Conservation (phyloP, 352 stramenopile species). For the Aphanomyces invadans region DNA sequence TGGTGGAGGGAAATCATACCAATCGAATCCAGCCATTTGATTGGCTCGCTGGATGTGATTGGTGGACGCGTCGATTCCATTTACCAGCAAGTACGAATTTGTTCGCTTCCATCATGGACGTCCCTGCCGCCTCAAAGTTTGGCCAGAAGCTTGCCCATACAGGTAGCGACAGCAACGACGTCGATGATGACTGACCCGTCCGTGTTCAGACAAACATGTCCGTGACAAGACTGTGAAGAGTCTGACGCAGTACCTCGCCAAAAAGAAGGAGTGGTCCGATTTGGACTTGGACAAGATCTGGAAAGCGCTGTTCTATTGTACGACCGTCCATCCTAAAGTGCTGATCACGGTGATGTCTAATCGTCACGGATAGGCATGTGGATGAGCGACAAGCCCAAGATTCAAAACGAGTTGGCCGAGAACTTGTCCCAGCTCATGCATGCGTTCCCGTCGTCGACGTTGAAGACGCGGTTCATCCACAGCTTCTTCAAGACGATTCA, state of each 20-base stretch:
- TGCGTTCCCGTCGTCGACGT: conserved; percentile 35
- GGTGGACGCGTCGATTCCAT: background rate
- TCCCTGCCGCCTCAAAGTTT: conserved; percentile 56
- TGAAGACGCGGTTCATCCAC: conserved; percentile 62
- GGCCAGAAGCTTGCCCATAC: conserved; percentile 79
- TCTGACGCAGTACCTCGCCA: conserved; percentile 60
- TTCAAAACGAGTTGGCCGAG: conserved; percentile 70
- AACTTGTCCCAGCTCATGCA: conserved; percentile 59
- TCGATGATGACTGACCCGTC: background rate
- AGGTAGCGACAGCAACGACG: conserved; percentile 27
- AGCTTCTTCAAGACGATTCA: conserved; percentile 82
- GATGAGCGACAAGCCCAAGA: conserved; percentile 81
- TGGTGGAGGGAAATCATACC: conserved; percentile 1
- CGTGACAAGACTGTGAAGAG: conserved; percentile 78
- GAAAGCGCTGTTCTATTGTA: conserved; percentile 84
- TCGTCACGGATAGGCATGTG: conserved; percentile 75
- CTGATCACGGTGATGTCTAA: too few species aligned
- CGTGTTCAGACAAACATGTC: conserved; percentile 66
- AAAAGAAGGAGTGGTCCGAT: conserved; percentile 54
- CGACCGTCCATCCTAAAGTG: background rate
- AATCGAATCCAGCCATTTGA: background rate
- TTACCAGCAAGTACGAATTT: background rate
- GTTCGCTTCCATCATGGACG: background rate
- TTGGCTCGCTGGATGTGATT: conserved; percentile 6
- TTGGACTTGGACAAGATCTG: conserved; percentile 84